These are phyloP conservation scores for Candida taoyuanica DNA, from an alignment of 805 yeast genomes.

Conservation along the genomic window DNA sequence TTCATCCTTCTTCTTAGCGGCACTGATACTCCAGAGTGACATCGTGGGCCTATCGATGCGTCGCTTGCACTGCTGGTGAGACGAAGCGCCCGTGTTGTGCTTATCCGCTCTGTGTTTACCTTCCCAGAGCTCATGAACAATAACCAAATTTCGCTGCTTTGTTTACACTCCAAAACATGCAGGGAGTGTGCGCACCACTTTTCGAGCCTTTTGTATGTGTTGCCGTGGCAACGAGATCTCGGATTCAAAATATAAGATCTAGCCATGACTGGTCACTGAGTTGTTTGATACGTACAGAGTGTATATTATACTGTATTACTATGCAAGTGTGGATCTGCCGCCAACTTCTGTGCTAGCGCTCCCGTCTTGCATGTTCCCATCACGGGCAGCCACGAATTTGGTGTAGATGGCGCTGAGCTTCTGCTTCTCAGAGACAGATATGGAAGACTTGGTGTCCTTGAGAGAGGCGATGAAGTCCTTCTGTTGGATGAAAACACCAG, in stretches of 20 bases:
- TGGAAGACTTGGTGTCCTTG: slow-evolving; percentile 82
- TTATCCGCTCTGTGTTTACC: no score
- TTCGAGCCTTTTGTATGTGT: no score
- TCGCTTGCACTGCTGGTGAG: no score
- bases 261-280: background rate
- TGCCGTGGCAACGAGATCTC: no score
- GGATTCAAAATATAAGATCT: no score
- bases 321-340: slow-evolving; percentile 16
- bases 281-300: no score
- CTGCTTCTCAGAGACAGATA: slow-evolving; percentile 63
- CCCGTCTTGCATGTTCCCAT: slow-evolving; percentile 89
- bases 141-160: no score
- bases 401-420: slow-evolving; percentile 62
- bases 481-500: slow-evolving; percentile 42
- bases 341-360: slow-evolving; percentile 40
- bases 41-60: slow-evolving; percentile 10
- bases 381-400: slow-evolving; percentile 71
- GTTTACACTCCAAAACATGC: no score
- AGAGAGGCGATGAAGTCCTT: slow-evolving; percentile 59
- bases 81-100: background rate
- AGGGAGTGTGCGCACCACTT: no score
- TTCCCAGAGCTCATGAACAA: no score
- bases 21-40: slow-evolving; percentile 29
- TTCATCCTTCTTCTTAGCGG: slow-evolving; percentile 25
- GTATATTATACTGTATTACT: background rate